phyloP scores from a whole-genome alignment of 768 basidiomycete genomes.

The Boletellus ananiceps region DNA sequence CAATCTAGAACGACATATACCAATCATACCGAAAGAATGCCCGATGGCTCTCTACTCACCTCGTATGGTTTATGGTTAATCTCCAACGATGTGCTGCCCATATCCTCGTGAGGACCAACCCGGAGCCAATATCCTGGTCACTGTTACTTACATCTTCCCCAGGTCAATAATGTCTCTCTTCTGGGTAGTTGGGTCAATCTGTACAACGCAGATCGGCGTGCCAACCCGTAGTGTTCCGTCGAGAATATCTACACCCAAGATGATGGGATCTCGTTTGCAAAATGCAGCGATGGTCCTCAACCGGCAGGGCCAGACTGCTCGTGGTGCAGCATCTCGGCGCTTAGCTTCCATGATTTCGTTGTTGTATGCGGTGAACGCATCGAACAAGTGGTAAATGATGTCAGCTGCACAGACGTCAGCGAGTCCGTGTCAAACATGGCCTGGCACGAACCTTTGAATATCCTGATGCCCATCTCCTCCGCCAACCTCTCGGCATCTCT shows the following conservation, averaged over 20 bases:
- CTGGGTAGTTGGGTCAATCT: slow-evolving; percentile 78
- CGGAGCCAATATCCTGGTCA: neutral
- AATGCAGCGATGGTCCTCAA: slow-evolving; percentile 92
- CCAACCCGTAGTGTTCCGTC: slow-evolving; percentile 89
- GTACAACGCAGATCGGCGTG: slow-evolving; percentile 93
- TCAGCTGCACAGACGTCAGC: slow-evolving; percentile 56
- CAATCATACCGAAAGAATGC: neutral
- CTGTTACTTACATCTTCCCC: slow-evolving; percentile 79
- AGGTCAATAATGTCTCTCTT: slow-evolving; percentile 90
- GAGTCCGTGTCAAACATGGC: neutral
- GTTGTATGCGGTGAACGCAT: slow-evolving; percentile 93
- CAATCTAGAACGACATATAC: slow-evolving; percentile 45
- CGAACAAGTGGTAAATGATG: slow-evolving; percentile 98
- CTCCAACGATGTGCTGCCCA: slow-evolving; percentile 81
- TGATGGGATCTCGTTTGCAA: slow-evolving; percentile 95
- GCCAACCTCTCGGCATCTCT: slow-evolving; percentile 90
- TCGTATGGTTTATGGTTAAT: slow-evolving; percentile 93
- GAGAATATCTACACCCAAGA: slow-evolving; percentile 92
- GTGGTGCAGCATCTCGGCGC: slow-evolving; percentile 84
- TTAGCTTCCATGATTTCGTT: slow-evolving; percentile 90
- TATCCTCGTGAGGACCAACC: slow-evolving; percentile 2
- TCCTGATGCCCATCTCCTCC: slow-evolving; percentile 87
- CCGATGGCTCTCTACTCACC: slow-evolving; percentile 35
- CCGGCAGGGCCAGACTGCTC: slow-evolving; percentile 95
- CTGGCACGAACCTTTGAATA: slow-evolving; percentile 81